Base-by-base conservation (phyloP, 2,329 filamentous ascomycete genomes). In the Verticillium alfalfae region DNA sequence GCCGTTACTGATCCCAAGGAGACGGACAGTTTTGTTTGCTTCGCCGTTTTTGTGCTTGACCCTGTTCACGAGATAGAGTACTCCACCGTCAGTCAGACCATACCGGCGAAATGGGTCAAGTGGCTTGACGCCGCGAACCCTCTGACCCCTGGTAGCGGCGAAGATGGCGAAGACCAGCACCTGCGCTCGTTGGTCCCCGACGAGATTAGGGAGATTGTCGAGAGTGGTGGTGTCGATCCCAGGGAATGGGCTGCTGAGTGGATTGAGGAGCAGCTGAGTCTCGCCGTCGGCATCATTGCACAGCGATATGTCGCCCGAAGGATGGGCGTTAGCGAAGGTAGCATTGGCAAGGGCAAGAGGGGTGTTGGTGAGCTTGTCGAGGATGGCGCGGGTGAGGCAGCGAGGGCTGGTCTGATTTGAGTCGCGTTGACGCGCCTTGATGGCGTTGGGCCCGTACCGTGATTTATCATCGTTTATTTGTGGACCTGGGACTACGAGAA, bases 191-290 rank as follows among this genome's bases (percentile, higher is more conserved):
- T 75, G 2, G 75, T 93, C 38, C 94, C 95, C 0, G 89, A 92
- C 34, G 92, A 93, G 70, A 97, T 99, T 69, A 83, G 85, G 26
- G 91, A 94, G 67, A 96, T 98, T 65, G 86, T 99, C 49, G 86
- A 87, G 69, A 78, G 78, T 55, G 87, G 86, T 9, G 86, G 85
- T 56, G 92, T 98, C 2, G 95, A 99, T 71, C 95, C 95, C 0
- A 84, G 95, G 62, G 95, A 99, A 75, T 99, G 95, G 95, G 91
- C 97, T 41, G 90, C 93, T 3, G 95, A 98, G 75, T 99, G 95
- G 95, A 84, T 99, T 56, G 94, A 98, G 78, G 94, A 98, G 78
- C 79, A 88, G 0, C 81, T 99, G 37, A 87, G 82, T 49, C 79
- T 98, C 57, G 85, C 88, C 3, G 85, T 96, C 0, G 94, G 95